Percentiles rank a stretch among this genome's conserved stretches.
phyloP scores from a whole-genome alignment of 2,329 filamentous ascomycete species.

The Phialophora verrucosa region DNA sequence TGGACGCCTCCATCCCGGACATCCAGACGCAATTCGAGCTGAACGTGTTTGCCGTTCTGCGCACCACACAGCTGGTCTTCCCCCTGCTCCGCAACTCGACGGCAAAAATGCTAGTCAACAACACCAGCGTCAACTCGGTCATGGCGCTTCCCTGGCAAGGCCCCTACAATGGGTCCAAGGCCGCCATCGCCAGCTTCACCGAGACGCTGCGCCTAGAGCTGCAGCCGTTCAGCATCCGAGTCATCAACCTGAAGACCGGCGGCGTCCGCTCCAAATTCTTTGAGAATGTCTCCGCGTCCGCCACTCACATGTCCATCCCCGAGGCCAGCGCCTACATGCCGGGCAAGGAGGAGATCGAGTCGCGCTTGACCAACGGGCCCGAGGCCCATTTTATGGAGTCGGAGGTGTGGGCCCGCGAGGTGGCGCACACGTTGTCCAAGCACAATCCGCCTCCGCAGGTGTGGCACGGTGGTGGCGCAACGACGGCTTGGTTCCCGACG shows the following conservation, averaged over 20 bases:
- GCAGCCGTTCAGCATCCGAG: constrained; percentile 41
- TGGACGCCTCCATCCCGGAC: constrained; percentile 41
- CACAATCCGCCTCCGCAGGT: too few relatives aligned
- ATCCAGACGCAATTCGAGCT: constrained; percentile 44
- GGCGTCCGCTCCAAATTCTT: constrained; percentile 30
- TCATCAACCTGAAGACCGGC: constrained; percentile 41
- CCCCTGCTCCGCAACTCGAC: constrained; percentile 37
- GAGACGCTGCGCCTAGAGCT: constrained; percentile 45
- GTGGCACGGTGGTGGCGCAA: too few relatives aligned
- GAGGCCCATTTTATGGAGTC: too few relatives aligned
- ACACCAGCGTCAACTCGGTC: constrained; percentile 44
- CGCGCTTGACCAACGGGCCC: too few relatives aligned
- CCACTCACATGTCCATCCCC: too few relatives aligned
- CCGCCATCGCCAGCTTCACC: constrained; percentile 40
- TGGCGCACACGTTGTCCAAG: too few relatives aligned
- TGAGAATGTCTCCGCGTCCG: too few relatives aligned
- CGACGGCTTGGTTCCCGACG: too few relatives aligned
- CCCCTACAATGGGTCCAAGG: constrained; percentile 45
- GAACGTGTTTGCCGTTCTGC: constrained; percentile 45
- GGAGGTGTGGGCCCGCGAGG: too few relatives aligned
- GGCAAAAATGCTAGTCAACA: constrained; percentile 45
- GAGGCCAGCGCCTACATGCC: too few relatives aligned
- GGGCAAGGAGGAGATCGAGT: too few relatives aligned
- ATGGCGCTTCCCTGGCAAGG: constrained; percentile 43
- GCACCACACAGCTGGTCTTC: constrained; percentile 45